Evolutionary conservation across 345 rosid genomes (phyloP).

Genomic region (Aquilaria yunnanensis): DNA sequence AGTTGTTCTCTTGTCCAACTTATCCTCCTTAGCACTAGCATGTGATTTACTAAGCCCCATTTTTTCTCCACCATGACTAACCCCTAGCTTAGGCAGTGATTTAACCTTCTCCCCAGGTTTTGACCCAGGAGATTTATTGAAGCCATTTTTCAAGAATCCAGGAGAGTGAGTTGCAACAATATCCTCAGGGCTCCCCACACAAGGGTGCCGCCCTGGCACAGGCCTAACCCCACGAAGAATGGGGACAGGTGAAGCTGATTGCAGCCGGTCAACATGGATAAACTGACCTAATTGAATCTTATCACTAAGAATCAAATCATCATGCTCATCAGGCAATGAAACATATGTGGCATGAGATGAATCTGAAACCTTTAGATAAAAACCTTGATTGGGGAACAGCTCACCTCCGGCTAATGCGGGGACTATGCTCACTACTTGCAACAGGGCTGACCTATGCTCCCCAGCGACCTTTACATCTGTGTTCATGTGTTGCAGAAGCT

Average conservation of each 20-base stretch:
- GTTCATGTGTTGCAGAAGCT: conserved; percentile 86
- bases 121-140: conserved; percentile 19
- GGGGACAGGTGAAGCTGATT: conserved; percentile 85
- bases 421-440: conserved; percentile 83
- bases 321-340: conserved; percentile 82
- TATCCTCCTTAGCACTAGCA: conserved; percentile 43
- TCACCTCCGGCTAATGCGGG: conserved; percentile 93
- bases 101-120: conserved; percentile 41
- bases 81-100: conserved; percentile 21
- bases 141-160: conserved; percentile 47
- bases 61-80: conserved; percentile 24
- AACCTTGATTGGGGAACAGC: conserved; percentile 75
- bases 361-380: conserved; percentile 90
- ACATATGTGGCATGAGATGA: conserved; percentile 93
- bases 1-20: conserved; percentile 25
- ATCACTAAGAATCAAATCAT: conserved; percentile 82
- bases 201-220: conserved; percentile 81
- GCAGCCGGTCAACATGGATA: conserved; percentile 78
- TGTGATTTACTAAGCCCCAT: conserved; percentile 27
- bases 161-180: conserved; percentile 68
- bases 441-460: conserved; percentile 75
- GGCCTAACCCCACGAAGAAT: conserved; percentile 83
- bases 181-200: conserved; percentile 84
- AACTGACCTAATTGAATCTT: conserved; percentile 87
- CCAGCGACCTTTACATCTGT: conserved; percentile 84